Evolutionary conservation across 1,284 basidiomycete species (phyloP), one percentile per base, ranked within the genome.

Genomic region (Trichosporon asahii): DNA sequence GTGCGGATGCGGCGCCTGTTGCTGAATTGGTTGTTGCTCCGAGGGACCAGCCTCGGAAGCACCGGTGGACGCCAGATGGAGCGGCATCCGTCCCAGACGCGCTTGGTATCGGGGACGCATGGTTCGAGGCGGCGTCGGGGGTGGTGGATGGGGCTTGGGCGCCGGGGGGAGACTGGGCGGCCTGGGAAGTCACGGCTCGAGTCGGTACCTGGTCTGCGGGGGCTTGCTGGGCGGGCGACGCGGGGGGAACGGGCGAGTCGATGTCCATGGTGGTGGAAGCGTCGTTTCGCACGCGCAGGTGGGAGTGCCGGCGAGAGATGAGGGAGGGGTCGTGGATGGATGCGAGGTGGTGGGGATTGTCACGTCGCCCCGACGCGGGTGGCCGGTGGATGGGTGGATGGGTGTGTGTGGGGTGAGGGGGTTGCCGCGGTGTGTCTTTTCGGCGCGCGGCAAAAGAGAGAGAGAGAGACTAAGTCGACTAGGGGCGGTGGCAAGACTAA

Each of bases 261-360:
- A 71, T 66, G 25, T 73, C 72, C 72, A 73, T 73, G 29, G 35
- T 69, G 37, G 31, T 11, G 64, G 31, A 33, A 21, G 18, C 29
- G 57, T 14, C 21, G 27, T n/a, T 49, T 57, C 65, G 65, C 65
- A 49, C 33, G n/a, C n/a, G n/a, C n/a, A n/a, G 29, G 31, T 66
- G 31, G 2, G n/a, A n/a, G n/a, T n/a, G 29, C 25, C 44, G n/a
- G 46, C 29, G 46, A 23, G 65, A 3, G 65, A 18, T 55, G 5
- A 33, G 11, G 31, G 66, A 53, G 18, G 49, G 49, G 49, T 53
- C 15, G 27, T 66, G 46, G 46, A 65, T 55, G 65, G 46, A 23
- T 27, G 35, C 35, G 14, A 37, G 35, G 53, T 8, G 14, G 66
- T n/a, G 49, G 46, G n/a, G 66, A 12, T 21, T 21, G 49, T 44